Evolutionary conservation across 805 yeast genomes (phyloP), one percentile per base, ranked within the genome.

Genomic region (Starmerella tilneyi): DNA sequence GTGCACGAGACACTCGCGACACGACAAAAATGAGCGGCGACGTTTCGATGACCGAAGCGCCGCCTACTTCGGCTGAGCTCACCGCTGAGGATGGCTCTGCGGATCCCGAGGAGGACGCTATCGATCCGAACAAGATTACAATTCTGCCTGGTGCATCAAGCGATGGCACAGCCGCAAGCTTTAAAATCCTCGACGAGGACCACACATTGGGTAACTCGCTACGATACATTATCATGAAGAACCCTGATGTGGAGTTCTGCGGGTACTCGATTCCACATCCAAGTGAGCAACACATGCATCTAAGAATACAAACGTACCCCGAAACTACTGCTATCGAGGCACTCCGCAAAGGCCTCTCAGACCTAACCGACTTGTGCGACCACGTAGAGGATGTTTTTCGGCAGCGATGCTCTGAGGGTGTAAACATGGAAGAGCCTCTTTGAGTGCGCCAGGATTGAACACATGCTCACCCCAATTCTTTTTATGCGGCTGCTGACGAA

Each of bases 261-360:
- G 98, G 98, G 46, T 92, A 92, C 67, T 85, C 96, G 35, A 92
- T 92, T 55, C 98, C 98, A 9, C 98, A 92, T 65, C 98, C 98
- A 16, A 84, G 95, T 28, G 98, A 92, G 66, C 72, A 84, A 49
- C 81, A 82, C 55, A 69, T 92, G 65, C 85, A 92, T 66, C 63
- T 92, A 46, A 78, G 98, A 67, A 85, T 92, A 52, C 98, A 92
- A 68, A 92, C 98, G 1, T 88, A 86, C 60, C 96, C 78, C 24
- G 67, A 68, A 8, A 73, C 76, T 53, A 80, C 96, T 3, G 97
- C 97, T 3, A 78, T 84, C 31, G 94, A 89, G 62, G 97, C 96
- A 1, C 71, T 92, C 34, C 88, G 84, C 57, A 84, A 85, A 63
- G 97, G 97, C 20, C 72, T 92, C 49, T 83, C 82, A 51, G 94